Evolutionary conservation across 352 stramenopile species (phyloP).

Genomic region (Globisporangium mamillatum): DNA sequence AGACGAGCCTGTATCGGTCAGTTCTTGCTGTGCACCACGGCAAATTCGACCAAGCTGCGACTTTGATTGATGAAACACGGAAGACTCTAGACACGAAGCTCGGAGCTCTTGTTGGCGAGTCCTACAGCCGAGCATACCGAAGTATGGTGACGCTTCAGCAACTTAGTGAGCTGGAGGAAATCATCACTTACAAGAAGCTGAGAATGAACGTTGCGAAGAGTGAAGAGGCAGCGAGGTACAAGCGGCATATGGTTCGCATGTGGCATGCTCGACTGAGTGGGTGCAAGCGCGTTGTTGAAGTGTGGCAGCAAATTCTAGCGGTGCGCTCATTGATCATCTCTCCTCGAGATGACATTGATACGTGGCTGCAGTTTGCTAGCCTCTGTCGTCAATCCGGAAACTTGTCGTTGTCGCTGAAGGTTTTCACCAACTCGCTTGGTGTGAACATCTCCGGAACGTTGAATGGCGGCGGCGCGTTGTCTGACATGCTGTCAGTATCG

Average conservation of each 20-base stretch:
- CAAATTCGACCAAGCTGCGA: slow-evolving; percentile 90
- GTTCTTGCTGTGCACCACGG: slow-evolving; percentile 94
- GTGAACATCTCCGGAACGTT: slow-evolving; percentile 38
- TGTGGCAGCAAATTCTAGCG: slow-evolving; percentile 94
- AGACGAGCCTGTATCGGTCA: slow-evolving; percentile 71
- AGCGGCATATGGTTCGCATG: slow-evolving; percentile 83
- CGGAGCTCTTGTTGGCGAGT: slow-evolving; percentile 94
- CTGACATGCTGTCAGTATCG: slow-evolving; percentile 53
- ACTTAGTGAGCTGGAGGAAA: slow-evolving; percentile 97
- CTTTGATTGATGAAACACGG: slow-evolving; percentile 92
- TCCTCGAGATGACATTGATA: slow-evolving; percentile 87
- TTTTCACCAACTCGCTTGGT: slow-evolving; percentile 80
- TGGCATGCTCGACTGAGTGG: slow-evolving; percentile 80
- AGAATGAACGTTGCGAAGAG: slow-evolving; percentile 60
- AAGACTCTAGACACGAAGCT: slow-evolving; percentile 94
- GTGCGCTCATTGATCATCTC: slow-evolving; percentile 88
- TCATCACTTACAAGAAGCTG: slow-evolving; percentile 93
- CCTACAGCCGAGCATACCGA: slow-evolving; percentile 95
- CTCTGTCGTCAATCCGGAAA: slow-evolving; percentile 89
- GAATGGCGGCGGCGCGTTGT: slow-evolving; percentile 22
- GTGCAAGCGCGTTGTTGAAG: slow-evolving; percentile 90
- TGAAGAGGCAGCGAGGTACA: slow-evolving; percentile 75
- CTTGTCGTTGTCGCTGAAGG: slow-evolving; percentile 76
- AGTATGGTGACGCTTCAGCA: slow-evolving; percentile 97
- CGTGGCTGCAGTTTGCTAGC: slow-evolving; percentile 92